These are phyloP conservation scores for Suillus sp. DNA, from an alignment of 768 basidiomycete species.

Conservation along the genomic window DNA sequence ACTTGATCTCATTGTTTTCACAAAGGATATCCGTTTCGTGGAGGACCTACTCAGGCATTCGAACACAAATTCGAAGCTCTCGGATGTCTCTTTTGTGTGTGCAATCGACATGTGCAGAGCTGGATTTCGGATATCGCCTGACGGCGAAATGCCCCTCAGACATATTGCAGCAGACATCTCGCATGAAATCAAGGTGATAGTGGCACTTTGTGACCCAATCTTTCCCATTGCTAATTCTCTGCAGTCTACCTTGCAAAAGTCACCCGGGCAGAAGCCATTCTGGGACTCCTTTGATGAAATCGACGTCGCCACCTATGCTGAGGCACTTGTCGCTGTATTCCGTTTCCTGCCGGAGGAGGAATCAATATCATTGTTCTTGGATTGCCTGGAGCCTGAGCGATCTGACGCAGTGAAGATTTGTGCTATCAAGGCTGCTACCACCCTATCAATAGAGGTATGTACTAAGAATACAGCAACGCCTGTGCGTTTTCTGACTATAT, in stretches of 20 bases:
- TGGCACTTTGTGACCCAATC: neutral
- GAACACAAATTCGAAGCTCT: conserved; percentile 52
- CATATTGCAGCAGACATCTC: conserved; percentile 72
- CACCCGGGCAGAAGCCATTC: conserved; percentile 56
- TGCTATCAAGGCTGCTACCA: conserved; percentile 73
- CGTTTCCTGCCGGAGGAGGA: conserved; percentile 70
- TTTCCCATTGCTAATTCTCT: conserved; percentile 25
- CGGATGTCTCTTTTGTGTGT: conserved; percentile 71
- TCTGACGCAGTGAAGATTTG: conserved; percentile 81
- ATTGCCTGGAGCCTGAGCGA: conserved; percentile 73
- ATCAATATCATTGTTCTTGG: conserved; percentile 57
- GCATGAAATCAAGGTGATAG: conserved; percentile 72
- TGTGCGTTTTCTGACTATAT: conserved; percentile 12
- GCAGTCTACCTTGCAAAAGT: conserved; percentile 19
- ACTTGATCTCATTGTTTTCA: neutral
- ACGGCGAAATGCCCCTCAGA: conserved; percentile 63
- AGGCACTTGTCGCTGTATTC: conserved; percentile 72
- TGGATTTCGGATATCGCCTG: conserved; percentile 52
- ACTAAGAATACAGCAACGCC: neutral
- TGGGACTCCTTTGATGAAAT: conserved; percentile 72
- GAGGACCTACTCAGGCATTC: conserved; percentile 66
- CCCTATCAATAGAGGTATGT: conserved; percentile 65
- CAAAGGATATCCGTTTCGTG: conserved; percentile 55
- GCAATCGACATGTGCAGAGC: conserved; percentile 78
- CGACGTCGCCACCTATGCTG: conserved; percentile 76